Conservation (phyloP, 2,329 filamentous ascomycete genomes). For the Botryosphaeria dothidea region DNA sequence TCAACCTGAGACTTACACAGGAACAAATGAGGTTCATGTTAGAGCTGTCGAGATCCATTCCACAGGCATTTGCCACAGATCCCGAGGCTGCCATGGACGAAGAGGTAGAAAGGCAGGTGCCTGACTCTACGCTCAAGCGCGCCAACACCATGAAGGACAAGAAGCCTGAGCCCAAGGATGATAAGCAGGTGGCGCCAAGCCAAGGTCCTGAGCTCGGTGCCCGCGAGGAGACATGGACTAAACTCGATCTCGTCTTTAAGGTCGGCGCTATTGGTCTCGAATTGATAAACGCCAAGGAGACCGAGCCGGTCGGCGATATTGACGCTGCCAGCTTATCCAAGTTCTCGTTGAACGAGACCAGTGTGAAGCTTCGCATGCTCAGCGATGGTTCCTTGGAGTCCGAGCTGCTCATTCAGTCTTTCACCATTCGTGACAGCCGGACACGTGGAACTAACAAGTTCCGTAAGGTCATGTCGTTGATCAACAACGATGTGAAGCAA, state of each 20-base stretch:
- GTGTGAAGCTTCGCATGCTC: slow-evolving; percentile 88
- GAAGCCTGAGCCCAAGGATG: slow-evolving; percentile 31
- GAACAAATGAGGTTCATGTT: slow-evolving; percentile 88
- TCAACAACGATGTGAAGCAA: slow-evolving; percentile 87
- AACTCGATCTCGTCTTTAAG: slow-evolving; percentile 88
- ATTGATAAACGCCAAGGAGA: slow-evolving; percentile 73
- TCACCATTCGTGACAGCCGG: slow-evolving; percentile 93
- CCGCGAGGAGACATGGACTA: slow-evolving; percentile 78
- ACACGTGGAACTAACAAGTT: slow-evolving; percentile 90
- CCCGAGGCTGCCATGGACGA: slow-evolving; percentile 67
- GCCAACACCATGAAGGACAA: slow-evolving; percentile 48
- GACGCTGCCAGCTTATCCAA: slow-evolving; percentile 83
- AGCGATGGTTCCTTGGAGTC: slow-evolving; percentile 90
- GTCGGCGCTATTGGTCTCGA: slow-evolving; percentile 87
- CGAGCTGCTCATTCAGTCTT: slow-evolving; percentile 89
- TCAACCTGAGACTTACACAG: slow-evolving; percentile 87
- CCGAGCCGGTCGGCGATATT: slow-evolving; percentile 75
- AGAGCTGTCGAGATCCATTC: slow-evolving; percentile 84
- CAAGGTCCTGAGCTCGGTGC: slow-evolving; percentile 68
- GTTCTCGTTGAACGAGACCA: slow-evolving; percentile 92
- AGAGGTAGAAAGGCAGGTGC: slow-evolving; percentile 74
- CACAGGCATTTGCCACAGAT: slow-evolving; percentile 80
- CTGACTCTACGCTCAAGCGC: slow-evolving; percentile 52
- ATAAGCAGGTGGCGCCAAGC: slow-evolving; percentile 51
- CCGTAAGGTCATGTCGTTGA: slow-evolving; percentile 95